phyloP scores from a whole-genome alignment of 495 filamentous ascomycete genomes.

The Aspergillus nanangensis region DNA sequence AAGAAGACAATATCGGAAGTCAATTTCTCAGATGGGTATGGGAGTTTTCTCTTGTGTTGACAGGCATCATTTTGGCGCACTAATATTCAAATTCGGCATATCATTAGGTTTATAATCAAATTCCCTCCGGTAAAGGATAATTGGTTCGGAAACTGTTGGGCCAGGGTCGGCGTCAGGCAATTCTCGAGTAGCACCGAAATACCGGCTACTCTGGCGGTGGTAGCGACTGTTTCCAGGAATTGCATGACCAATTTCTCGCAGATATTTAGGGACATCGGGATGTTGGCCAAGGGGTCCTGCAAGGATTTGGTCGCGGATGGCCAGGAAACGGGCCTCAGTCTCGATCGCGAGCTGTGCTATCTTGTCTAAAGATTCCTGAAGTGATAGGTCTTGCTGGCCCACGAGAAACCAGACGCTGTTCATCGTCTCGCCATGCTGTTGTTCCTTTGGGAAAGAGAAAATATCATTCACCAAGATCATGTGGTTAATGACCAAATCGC shows the following conservation, averaged over 20 bases:
- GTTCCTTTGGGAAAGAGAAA: neutral
- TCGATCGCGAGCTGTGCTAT: neutral
- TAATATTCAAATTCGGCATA: neutral
- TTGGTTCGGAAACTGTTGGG: neutral
- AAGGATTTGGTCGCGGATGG: neutral
- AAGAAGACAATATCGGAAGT: no score
- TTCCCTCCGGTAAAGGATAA: neutral
- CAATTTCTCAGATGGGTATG: neutral
- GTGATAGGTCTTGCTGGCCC: neutral
- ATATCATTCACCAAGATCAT: neutral
- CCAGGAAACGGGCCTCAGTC: neutral
- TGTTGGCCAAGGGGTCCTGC: neutral
- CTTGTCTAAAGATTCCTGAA: neutral
- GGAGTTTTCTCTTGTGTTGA: neutral
- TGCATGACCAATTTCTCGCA: neutral
- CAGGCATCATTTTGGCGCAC: no score
- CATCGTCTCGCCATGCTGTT: neutral
- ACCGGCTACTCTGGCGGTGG: neutral
- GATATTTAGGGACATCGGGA: neutral
- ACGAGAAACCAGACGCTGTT: neutral
- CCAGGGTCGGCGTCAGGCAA: neutral
- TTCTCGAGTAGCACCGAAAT: neutral
- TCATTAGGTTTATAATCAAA: neutral
- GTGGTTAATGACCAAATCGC: neutral
- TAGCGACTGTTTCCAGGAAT: neutral